These are phyloP conservation scores for Penicillium angulare DNA, from an alignment of 495 filamentous ascomycete species.

Conservation along the genomic window DNA sequence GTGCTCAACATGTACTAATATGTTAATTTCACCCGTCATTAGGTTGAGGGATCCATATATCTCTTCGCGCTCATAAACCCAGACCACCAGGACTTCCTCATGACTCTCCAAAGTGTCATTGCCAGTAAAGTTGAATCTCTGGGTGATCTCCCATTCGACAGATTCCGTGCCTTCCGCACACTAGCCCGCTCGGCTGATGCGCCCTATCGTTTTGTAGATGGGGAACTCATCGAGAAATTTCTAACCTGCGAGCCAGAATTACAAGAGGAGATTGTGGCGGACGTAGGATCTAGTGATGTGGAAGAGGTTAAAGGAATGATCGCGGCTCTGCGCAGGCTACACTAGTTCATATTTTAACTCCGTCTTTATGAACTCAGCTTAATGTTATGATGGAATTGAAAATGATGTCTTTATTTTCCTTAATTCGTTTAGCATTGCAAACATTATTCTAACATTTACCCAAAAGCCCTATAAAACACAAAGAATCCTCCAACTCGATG, in stretches of 20 bases:
- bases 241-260: constrained; percentile 61
- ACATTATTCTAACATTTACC: no score
- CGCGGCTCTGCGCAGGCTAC: constrained; percentile 70
- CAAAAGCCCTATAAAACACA: no score
- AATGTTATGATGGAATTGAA: not conserved
- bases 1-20: not conserved
- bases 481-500: no score
- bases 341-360: constrained; percentile 43
- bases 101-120: constrained; percentile 74
- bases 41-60: constrained; percentile 92
- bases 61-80: constrained; percentile 76
- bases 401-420: not conserved
- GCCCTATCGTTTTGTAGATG: constrained; percentile 87
- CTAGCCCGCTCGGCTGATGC: constrained; percentile 66
- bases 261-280: constrained; percentile 63
- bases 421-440: no score
- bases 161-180: constrained; percentile 76
- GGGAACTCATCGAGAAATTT: constrained; percentile 85
- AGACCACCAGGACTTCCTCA: constrained; percentile 71
- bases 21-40: not conserved
- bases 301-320: constrained; percentile 71
- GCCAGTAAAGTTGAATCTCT: constrained; percentile 61
- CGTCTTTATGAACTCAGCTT: not conserved
- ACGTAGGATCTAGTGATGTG: constrained; percentile 56
- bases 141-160: constrained; percentile 70